Conservation (phyloP, 768 basidiomycete genomes). For the Mycena kentingensis region DNA sequence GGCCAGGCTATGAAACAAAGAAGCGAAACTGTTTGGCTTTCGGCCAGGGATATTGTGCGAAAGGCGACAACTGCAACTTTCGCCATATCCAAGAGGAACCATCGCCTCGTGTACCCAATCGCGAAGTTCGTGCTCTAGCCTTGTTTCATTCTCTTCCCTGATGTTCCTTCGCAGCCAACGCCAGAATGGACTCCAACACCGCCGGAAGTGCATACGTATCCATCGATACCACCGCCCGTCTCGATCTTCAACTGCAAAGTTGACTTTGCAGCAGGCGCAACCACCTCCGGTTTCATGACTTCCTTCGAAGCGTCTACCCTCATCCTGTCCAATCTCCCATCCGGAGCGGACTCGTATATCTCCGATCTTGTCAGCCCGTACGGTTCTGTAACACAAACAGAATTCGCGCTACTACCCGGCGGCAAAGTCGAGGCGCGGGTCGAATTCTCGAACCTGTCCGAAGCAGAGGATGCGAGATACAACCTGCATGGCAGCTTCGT, state of each 20-base stretch:
- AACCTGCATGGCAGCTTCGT: constrained; percentile 13
- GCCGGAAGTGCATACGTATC: not conserved
- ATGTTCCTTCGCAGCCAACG: no score
- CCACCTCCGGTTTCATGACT: not conserved
- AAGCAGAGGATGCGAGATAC: constrained; percentile 14
- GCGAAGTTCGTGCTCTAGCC: no score
- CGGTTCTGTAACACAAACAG: not conserved
- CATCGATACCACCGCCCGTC: not conserved
- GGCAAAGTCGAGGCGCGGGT: not conserved
- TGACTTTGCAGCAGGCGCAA: not conserved
- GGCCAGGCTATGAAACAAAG: not conserved
- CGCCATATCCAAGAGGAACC: constrained; percentile 1
- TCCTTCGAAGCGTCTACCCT: not conserved
- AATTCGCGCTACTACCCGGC: not conserved
- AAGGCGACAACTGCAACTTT: constrained; percentile 4
- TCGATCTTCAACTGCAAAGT: not conserved
- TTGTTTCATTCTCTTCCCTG: no score
- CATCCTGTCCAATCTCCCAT: not conserved
- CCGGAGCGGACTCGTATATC: not conserved
- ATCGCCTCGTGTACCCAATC: not conserved
- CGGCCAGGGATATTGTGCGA: constrained; percentile 13
- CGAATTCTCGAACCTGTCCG: not conserved
- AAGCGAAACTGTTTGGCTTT: constrained; percentile 8
- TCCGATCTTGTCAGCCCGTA: not conserved
- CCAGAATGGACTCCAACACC: not conserved